phyloP scores from a whole-genome alignment of 2,329 filamentous ascomycete species.

The Didymella keratinophila region DNA sequence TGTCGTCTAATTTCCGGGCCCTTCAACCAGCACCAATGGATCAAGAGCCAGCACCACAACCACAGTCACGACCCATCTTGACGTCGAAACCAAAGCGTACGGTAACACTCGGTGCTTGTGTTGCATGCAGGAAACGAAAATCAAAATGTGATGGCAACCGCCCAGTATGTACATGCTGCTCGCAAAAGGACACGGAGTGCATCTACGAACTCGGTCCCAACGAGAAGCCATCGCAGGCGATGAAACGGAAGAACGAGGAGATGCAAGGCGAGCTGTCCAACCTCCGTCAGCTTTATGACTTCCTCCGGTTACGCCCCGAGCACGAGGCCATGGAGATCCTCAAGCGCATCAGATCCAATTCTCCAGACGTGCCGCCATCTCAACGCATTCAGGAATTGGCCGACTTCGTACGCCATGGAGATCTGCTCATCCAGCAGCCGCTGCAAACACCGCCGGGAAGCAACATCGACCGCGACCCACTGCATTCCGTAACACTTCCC shows the following conservation, averaged over 20 bases:
- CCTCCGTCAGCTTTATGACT: slow-evolving; percentile 44
- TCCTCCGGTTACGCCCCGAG: slow-evolving; percentile 40
- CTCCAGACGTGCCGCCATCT: slow-evolving; percentile 27
- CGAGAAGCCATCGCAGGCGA: slow-evolving; percentile 47
- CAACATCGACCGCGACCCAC: slow-evolving; percentile 15
- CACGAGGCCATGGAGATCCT: slow-evolving; percentile 42
- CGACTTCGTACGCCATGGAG: slow-evolving; percentile 36
- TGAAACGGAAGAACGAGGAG: slow-evolving; percentile 48
- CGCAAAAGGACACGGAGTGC: slow-evolving; percentile 44
- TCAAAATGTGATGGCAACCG: slow-evolving; percentile 47
- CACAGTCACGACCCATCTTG: slow-evolving; percentile 32
- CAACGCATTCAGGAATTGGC: slow-evolving; percentile 41
- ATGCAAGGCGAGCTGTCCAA: slow-evolving; percentile 47
- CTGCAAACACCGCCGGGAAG: slow-evolving; percentile 2
- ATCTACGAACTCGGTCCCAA: slow-evolving; percentile 47
- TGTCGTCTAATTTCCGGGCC: slow-evolving; percentile 44
- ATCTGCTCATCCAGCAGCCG: slow-evolving; percentile 19
- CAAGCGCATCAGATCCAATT: slow-evolving; percentile 34
- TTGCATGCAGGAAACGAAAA: slow-evolving; percentile 46
- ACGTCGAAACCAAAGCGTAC: slow-evolving; percentile 46
- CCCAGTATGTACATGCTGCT: slow-evolving; percentile 43
- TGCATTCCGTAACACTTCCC: slow-evolving; percentile 34
- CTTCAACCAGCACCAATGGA: slow-evolving; percentile 46
- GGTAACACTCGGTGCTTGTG: slow-evolving; percentile 47
- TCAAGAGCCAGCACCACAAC: slow-evolving; percentile 35